A percentile compares a stretch with the other conserved stretches of the same genome.
phyloP scores from a whole-genome alignment of 805 yeast genomes.

The Saccharomyces mikatae region DNA sequence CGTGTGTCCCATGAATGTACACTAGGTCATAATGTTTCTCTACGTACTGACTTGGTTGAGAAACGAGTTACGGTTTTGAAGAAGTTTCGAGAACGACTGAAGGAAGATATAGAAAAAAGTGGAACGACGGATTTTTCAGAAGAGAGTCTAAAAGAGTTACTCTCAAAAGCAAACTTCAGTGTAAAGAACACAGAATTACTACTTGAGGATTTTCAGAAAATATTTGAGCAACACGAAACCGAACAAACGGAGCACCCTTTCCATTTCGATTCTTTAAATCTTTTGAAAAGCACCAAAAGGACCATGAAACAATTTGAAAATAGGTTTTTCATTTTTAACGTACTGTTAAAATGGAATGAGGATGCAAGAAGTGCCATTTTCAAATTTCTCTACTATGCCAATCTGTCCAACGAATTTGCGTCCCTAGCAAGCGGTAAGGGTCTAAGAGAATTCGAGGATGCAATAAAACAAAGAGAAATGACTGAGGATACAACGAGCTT shows the following conservation, averaged over 20 bases:
- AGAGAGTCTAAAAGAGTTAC: conserved; percentile 11
- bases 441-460: conserved; percentile 42
- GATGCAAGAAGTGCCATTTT: conserved; percentile 53
- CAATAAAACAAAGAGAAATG: conserved; percentile 30
- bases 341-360: conserved; percentile 75
- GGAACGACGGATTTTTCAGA: conserved; percentile 15
- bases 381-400: conserved; percentile 47
- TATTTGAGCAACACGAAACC: conserved; percentile 3
- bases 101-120: conserved; percentile 24
- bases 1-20: conserved; percentile 58
- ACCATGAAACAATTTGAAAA: conserved; percentile 44
- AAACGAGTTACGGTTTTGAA: conserved; percentile 15
- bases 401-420: conserved; percentile 36
- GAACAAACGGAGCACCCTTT: neutral
- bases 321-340: conserved; percentile 62
- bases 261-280: neutral
- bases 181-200: conserved; percentile 14
- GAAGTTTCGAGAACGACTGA: conserved; percentile 42
- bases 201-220: conserved; percentile 15
- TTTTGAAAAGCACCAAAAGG: conserved; percentile 12
- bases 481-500: conserved; percentile 4
- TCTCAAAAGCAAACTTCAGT: conserved; percentile 11
- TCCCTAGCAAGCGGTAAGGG: conserved; percentile 43
- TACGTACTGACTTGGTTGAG: conserved; percentile 16
- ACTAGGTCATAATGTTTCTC: conserved; percentile 22